Evolutionary conservation across 495 filamentous ascomycete species (phyloP).

Genomic region (Clavariopsis aquatica): DNA sequence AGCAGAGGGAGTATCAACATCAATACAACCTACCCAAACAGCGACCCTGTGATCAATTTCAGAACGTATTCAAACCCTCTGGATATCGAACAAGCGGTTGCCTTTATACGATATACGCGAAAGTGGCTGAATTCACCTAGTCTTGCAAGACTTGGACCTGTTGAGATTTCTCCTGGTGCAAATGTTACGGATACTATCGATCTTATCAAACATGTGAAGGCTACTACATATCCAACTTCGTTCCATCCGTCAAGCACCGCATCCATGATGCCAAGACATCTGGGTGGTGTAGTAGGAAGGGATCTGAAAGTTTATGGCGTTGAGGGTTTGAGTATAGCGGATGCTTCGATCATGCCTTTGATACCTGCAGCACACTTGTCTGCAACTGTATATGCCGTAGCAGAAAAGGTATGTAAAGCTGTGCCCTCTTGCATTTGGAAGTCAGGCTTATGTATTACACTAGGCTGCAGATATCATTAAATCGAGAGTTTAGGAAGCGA

Average conservation of each 20-base stretch:
- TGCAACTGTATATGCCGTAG: constrained; percentile 34
- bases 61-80: background rate
- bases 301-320: constrained; percentile 28
- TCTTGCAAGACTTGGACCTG: background rate
- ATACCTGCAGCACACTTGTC: constrained; percentile 25
- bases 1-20: background rate
- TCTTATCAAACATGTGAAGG: background rate
- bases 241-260: constrained; percentile 4
- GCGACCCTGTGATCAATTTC: background rate
- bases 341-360: constrained; percentile 35
- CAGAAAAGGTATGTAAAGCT: constrained; percentile 9
- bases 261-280: constrained; percentile 16
- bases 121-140: background rate
- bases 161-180: background rate
- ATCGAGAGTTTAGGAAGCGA: background rate
- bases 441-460: background rate
- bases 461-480: constrained; percentile 25
- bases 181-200: background rate
- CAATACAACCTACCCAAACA: background rate
- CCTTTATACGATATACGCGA: background rate
- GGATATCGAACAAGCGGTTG: background rate
- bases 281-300: constrained; percentile 11
- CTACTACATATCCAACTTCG: constrained; percentile 1
- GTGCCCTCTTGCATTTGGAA: background rate
- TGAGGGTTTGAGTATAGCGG: constrained; percentile 19